Percentiles rank a stretch among this genome's conserved stretches.
Conservation (phyloP, 1,139 yeast genomes). For the Candida gigantensis region DNA sequence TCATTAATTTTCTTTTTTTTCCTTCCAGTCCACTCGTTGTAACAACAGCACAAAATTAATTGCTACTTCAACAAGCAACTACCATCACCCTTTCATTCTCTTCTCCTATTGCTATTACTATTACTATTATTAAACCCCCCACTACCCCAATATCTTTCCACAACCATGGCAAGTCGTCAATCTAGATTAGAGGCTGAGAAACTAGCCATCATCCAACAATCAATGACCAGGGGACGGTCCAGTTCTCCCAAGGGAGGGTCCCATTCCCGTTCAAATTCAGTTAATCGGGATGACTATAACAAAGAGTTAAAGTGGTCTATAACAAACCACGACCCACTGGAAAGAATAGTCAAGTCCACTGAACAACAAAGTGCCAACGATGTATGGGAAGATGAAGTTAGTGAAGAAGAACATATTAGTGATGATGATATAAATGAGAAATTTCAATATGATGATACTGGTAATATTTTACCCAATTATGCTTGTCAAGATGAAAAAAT, state of each 20-base stretch:
- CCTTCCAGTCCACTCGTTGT: too few relatives aligned
- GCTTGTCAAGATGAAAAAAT: constrained; percentile 52
- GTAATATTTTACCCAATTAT: constrained; percentile 60
- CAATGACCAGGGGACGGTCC: constrained; percentile 43
- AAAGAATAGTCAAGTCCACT: constrained; percentile 34
- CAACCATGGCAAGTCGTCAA: constrained; percentile 37
- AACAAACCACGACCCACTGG: constrained; percentile 60
- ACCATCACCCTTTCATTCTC: too few relatives aligned
- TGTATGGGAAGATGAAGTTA: constrained; percentile 42
- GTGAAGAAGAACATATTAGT: constrained; percentile 69
- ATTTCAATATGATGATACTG: constrained; percentile 62
- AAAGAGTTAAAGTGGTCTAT: constrained; percentile 51
- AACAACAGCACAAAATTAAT: too few relatives aligned
- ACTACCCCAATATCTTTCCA: not conserved
- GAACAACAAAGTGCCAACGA: constrained; percentile 15
- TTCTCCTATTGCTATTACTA: not conserved
- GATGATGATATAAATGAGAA: constrained; percentile 61
- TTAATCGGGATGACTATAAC: constrained; percentile 37
- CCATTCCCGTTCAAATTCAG: constrained; percentile 38
- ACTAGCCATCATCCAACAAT: constrained; percentile 41
- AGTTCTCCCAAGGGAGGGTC: constrained; percentile 34
- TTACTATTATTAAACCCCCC: not conserved
- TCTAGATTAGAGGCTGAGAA: constrained; percentile 47
- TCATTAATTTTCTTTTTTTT: too few relatives aligned
- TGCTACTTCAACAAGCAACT: too few relatives aligned